A percentile compares a stretch with the other conserved stretches of the same genome.
phyloP scores from a whole-genome alignment of 805 yeast species.

The Clavispora santaluciae region DNA sequence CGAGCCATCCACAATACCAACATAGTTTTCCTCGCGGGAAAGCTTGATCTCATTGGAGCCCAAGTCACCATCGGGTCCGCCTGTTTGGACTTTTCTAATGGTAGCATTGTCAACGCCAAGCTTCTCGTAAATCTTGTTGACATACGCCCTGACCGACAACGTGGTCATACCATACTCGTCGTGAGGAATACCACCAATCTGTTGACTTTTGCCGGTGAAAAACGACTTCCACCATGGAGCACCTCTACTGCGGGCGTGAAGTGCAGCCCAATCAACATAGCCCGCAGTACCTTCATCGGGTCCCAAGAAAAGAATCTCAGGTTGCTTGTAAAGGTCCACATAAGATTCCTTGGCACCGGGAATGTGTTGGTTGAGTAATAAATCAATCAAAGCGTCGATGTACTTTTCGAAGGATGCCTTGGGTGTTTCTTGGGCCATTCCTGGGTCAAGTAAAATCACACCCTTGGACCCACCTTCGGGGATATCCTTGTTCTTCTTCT shows the following conservation, averaged over 20 bases:
- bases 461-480: constrained; percentile 99
- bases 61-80: constrained; percentile 98
- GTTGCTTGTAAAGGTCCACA: constrained; percentile 77
- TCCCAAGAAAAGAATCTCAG: constrained; percentile 92
- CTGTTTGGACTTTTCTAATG: constrained; percentile 86
- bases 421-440: constrained; percentile 71
- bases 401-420: constrained; percentile 86
- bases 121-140: constrained; percentile 81
- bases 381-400: constrained; percentile 84
- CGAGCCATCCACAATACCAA: constrained; percentile 90
- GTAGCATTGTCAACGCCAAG: constrained; percentile 52
- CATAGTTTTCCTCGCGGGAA: constrained; percentile 77
- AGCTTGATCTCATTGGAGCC: constrained; percentile 93
- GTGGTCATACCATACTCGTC: constrained; percentile 98
- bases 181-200: constrained; percentile 95
- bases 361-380: constrained; percentile 62
- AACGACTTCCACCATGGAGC: constrained; percentile 99
- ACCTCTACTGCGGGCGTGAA: constrained; percentile 86
- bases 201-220: constrained; percentile 91
- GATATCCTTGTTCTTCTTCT: constrained; percentile 93
- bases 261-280: constrained; percentile 95
- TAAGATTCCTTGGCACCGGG: constrained; percentile 79
- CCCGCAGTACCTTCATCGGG: constrained; percentile 99
- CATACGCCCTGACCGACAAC: constrained; percentile 86
- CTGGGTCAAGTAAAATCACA: constrained; percentile 81